phyloP scores from a whole-genome alignment of 163 green algal species.

The Chloroidium sp. region DNA sequence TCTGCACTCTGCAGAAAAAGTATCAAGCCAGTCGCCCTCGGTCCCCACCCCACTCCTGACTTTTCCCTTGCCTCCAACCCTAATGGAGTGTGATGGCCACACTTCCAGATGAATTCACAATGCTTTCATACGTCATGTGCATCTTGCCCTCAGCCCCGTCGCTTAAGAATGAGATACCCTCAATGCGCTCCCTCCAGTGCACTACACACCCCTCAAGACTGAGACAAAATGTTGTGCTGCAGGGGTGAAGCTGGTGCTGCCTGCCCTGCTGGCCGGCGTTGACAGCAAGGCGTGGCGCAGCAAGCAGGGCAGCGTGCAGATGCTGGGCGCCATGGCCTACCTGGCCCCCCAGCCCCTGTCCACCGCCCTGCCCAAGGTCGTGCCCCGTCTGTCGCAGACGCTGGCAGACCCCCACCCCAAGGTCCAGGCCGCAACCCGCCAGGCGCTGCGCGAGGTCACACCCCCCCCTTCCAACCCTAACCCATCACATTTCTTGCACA shows the following conservation, averaged over 20 bases:
- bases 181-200: no score
- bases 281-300: slow-evolving; percentile 84
- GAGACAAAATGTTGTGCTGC: slow-evolving; percentile 2
- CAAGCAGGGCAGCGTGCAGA: slow-evolving; percentile 86
- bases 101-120: background rate
- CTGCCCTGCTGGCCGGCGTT: slow-evolving; percentile 72
- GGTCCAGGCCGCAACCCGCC: slow-evolving; percentile 70
- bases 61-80: no score
- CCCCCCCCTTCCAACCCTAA: no score
- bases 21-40: no score
- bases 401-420: slow-evolving; percentile 79
- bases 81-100: no score
- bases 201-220: background rate
- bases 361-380: slow-evolving; percentile 81
- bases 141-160: no score
- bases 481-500: no score
- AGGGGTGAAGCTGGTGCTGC: slow-evolving; percentile 94
- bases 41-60: no score
- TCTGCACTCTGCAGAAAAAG: no score
- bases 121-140: background rate
- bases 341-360: slow-evolving; percentile 92
- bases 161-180: no score
- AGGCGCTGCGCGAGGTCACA: slow-evolving; percentile 39
- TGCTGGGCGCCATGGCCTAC: slow-evolving; percentile 94
- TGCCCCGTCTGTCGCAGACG: slow-evolving; percentile 73